Percentiles rank a stretch among this genome's conserved stretches.
phyloP scores from a whole-genome alignment of 805 yeast genomes.

The Suhomyces faveliae region DNA sequence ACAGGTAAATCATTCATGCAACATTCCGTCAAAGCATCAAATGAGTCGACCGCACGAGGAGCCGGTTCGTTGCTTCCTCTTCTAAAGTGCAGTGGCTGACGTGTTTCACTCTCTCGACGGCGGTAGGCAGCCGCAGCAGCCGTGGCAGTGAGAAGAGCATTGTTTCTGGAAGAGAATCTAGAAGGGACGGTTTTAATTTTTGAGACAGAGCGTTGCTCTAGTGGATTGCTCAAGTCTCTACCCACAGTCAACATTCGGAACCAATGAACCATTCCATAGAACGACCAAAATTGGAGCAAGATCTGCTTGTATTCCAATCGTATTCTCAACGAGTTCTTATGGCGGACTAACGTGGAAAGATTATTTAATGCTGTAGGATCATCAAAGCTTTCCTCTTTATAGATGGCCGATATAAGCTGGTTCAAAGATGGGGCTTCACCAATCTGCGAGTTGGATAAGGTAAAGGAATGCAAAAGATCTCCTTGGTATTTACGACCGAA shows the following conservation, averaged over 20 bases:
- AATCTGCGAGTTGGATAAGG: slow-evolving; percentile 28
- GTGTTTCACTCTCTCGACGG: not conserved
- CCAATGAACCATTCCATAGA: slow-evolving; percentile 40
- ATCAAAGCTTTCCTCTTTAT: slow-evolving; percentile 20
- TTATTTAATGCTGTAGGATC: slow-evolving; percentile 10
- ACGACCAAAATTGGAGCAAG: slow-evolving; percentile 42
- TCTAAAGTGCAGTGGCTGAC: not conserved
- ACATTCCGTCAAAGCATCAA: not conserved
- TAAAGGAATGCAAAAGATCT: slow-evolving; percentile 23
- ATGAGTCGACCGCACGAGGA: not conserved
- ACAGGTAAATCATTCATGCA: not conserved
- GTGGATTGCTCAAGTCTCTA: slow-evolving; percentile 31
- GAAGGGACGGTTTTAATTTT: slow-evolving; percentile 27
- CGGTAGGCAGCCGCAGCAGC: slow-evolving; percentile 17
- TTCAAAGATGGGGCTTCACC: slow-evolving; percentile 39
- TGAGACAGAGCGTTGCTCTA: slow-evolving; percentile 26
- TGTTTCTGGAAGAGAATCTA: slow-evolving; percentile 17
- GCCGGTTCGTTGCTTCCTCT: not conserved
- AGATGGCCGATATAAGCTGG: slow-evolving; percentile 21
- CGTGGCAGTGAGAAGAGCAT: slow-evolving; percentile 23
- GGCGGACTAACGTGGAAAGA: slow-evolving; percentile 23
- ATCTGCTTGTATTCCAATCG: slow-evolving; percentile 40
- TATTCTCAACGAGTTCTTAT: slow-evolving; percentile 34
- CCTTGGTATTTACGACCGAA: slow-evolving; percentile 25
- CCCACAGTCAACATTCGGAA: slow-evolving; percentile 33